A percentile compares a stretch with the other conserved stretches of the same genome.
Evolutionary conservation across 768 basidiomycete species (phyloP).

Genomic region (Lentinula lateritia): DNA sequence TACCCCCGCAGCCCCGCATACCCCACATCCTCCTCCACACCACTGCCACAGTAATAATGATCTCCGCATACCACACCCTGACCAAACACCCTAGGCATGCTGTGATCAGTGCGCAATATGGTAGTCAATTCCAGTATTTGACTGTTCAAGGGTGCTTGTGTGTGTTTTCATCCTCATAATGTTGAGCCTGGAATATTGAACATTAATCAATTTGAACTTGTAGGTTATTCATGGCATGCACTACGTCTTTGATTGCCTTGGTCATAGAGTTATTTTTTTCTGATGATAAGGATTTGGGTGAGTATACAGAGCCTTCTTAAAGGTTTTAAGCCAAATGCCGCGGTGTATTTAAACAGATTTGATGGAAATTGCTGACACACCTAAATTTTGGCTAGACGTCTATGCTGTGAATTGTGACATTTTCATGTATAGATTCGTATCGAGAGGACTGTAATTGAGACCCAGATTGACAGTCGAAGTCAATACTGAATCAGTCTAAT

Average conservation of each 20-base stretch:
- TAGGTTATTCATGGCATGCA: constrained; percentile 30
- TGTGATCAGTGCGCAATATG: constrained; percentile 40
- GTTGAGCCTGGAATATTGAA: background rate
- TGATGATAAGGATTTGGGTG: constrained; percentile 15
- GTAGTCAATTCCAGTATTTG: constrained; percentile 67
- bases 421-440: too few relatives aligned
- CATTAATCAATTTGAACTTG: too few relatives aligned
- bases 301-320: too few relatives aligned
- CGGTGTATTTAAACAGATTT: too few relatives aligned
- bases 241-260: constrained; percentile 30
- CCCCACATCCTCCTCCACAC: constrained; percentile 21
- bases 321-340: too few relatives aligned
- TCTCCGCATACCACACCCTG: constrained; percentile 29
- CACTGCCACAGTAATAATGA: constrained; percentile 26
- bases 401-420: too few relatives aligned
- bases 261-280: constrained; percentile 27
- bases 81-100: constrained; percentile 18
- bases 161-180: background rate
- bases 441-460: too few relatives aligned
- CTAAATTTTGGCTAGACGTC: too few relatives aligned
- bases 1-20: background rate
- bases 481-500: too few relatives aligned
- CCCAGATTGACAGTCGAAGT: too few relatives aligned
- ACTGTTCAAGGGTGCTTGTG: constrained; percentile 68
- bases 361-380: too few relatives aligned